Evolutionary conservation across 345 rosid species (phyloP), one percentile per base, ranked within the genome.

Genomic region (Cardamine occulta): DNA sequence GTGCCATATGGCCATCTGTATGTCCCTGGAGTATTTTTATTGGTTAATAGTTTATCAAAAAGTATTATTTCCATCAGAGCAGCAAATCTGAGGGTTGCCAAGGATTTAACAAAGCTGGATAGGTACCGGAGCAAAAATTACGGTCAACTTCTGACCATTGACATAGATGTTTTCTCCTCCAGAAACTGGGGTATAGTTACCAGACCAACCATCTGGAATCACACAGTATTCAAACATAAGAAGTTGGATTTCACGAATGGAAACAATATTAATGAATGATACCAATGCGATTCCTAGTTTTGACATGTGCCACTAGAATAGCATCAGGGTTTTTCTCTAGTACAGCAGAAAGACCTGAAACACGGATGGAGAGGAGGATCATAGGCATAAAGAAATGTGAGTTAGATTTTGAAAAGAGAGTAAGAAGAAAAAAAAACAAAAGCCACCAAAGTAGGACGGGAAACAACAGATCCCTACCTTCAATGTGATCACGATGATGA

Each of bases 401-500:
- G 23, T 48, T 15, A 17, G 39, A 59, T n/a, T 26, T 21, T 55
- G 37, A 63, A 70, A 12, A 45, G 61, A 74, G 56, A 61, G 70
- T 52, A 32, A 39, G 15, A 55, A 63, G 11, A 10, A 45, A 19
- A 45, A 19, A n/a, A 13, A 24, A 18, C n/a, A 55, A 13, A 68
- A 65, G 7, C 72, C 47, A 74, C 78, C 39, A 44, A 42, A 63
- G 7, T 19, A 55, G 15, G 28, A 32, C 2, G 8, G 7, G 24
- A 65, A 57, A 17, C 8, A 45, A 37, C 68, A 58, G 42, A 66
- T 37, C 62, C 80, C 34, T 80, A 93, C 98, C 98, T 57, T 86
- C 95, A 78, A 89, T 83, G 81, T 91, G 96, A 81, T 93, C 97
- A 51, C 5, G 84, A 57, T 93, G 98, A 75, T 89, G 96, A 80